A percentile compares a stretch with the other conserved stretches of the same genome.
phyloP scores from a whole-genome alignment of 352 stramenopile species.

The Pythium utonaiense region DNA sequence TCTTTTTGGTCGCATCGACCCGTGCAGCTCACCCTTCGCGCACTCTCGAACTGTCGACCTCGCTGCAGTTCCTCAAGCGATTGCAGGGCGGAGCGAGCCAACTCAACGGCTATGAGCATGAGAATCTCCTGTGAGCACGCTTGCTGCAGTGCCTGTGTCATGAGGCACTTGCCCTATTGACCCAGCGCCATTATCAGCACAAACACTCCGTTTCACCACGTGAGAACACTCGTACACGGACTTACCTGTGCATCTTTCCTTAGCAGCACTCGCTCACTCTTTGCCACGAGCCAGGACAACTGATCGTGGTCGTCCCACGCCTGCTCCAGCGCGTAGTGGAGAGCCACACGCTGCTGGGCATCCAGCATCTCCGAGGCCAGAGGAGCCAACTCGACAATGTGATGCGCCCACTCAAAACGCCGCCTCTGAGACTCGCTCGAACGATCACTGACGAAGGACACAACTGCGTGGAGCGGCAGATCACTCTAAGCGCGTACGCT shows the following conservation, averaged over 20 bases:
- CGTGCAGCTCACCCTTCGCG: slow-evolving; percentile 34
- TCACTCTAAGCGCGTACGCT: slow-evolving; percentile 26
- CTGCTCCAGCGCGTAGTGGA: slow-evolving; percentile 47
- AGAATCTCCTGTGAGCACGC: slow-evolving; percentile 43
- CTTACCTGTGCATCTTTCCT: slow-evolving; percentile 43
- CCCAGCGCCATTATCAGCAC: too few relatives aligned
- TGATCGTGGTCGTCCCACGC: slow-evolving; percentile 38
- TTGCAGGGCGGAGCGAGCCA: slow-evolving; percentile 27
- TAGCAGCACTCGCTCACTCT: slow-evolving; percentile 29
- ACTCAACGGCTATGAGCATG: slow-evolving; percentile 52
- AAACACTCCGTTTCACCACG: too few relatives aligned
- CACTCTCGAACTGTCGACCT: slow-evolving; percentile 46
- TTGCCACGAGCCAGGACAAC: slow-evolving; percentile 53
- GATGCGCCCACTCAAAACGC: slow-evolving; percentile 34
- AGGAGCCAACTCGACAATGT: slow-evolving; percentile 28
- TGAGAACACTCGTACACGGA: too few relatives aligned
- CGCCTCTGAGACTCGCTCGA: not conserved
- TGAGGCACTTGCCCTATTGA: slow-evolving; percentile 31
- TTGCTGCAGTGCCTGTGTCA: slow-evolving; percentile 41
- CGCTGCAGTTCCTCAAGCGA: slow-evolving; percentile 28
- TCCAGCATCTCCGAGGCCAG: slow-evolving; percentile 24
- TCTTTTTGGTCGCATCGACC: not conserved
- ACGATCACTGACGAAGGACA: slow-evolving; percentile 7
- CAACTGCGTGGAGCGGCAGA: slow-evolving; percentile 40
- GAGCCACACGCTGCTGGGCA: slow-evolving; percentile 22